phyloP scores from a whole-genome alignment of 2,329 filamentous ascomycete genomes.

The Fusarium odoratissimum region DNA sequence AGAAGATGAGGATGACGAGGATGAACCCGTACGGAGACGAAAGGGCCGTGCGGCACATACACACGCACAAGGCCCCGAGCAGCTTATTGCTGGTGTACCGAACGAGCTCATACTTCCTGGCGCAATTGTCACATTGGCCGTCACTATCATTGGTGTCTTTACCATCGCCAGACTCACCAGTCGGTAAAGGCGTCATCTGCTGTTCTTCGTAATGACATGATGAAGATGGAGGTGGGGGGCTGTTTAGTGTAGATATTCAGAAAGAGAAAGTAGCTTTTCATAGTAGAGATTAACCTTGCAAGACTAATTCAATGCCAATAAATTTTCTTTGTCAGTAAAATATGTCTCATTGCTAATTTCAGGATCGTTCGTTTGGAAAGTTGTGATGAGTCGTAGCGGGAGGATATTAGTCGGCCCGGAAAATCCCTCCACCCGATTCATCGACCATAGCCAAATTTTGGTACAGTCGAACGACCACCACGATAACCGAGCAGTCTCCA shows the following conservation, averaged over 20 bases:
- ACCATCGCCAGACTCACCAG: slow-evolving; percentile 78
- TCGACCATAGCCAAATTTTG: slow-evolving; percentile 47
- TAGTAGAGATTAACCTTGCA: slow-evolving; percentile 46
- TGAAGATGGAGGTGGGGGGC: slow-evolving; percentile 44
- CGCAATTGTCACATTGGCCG: slow-evolving; percentile 93
- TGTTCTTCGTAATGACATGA: slow-evolving; percentile 50
- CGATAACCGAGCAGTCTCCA: slow-evolving; percentile 32
- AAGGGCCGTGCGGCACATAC: slow-evolving; percentile 55
- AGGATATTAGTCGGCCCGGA: slow-evolving; percentile 36
- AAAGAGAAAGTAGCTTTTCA: slow-evolving; percentile 41
- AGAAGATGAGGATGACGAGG: slow-evolving; percentile 65
- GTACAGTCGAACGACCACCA: slow-evolving; percentile 38
- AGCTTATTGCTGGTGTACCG: slow-evolving; percentile 89
- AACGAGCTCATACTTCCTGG: slow-evolving; percentile 95
- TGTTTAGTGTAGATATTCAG: slow-evolving; percentile 50
- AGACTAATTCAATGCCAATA: slow-evolving; percentile 38
- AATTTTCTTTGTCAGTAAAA: slow-evolving; percentile 28
- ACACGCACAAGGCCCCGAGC: slow-evolving; percentile 70
- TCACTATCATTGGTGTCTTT: slow-evolving; percentile 94
- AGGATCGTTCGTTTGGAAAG: neutral
- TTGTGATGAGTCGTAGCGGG: neutral
- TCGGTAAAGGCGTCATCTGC: slow-evolving; percentile 53
- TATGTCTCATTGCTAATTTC: neutral
- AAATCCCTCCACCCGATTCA: slow-evolving; percentile 38
- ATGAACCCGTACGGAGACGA: slow-evolving; percentile 61